Evolutionary conservation across 2,329 filamentous ascomycete species (phyloP), one percentile per base, ranked within the genome.

Genomic region (Laburnicola sp.): DNA sequence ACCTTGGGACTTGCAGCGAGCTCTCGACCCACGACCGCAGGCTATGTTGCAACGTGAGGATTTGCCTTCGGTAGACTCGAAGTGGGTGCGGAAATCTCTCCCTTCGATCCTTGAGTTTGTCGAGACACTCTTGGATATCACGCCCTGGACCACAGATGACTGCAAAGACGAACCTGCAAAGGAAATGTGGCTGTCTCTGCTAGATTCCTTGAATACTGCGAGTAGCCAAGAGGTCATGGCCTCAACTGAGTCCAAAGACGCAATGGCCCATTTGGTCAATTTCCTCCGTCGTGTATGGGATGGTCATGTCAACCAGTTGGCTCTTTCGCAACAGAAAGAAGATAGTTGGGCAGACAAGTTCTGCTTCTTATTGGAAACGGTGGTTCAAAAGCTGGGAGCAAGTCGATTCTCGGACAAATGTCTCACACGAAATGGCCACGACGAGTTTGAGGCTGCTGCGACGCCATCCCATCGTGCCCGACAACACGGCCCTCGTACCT

Each of bases 171-270:
- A 71, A 30, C 72, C 80, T 2, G 76, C 87, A 6, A 80, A 85
- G 7, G 76, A 74, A 6, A 76, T 89, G 32, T 89, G 86, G 86
- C 70, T 76, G 26, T 77, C 81, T 1, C 76, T 91, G 9, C 77
- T 89, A 37, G 75, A 77, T 3, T 82, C 86, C 1, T 76, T 91
- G 25, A 81, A 85, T 2, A 81, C 82, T 42, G 88, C 88, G 34
- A 86, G 86, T 23, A 82, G 80, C 36, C 96, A 96, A 72, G 94
- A 99, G 72, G 87, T 99, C 61, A 96, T 93, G 63, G 86, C 92
- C 5, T 91, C 91, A 0, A 82, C 82, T 9, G 93, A 97, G 54
- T 89, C 91, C 1, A 88, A 89, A 65, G 82, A 85, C 54, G 93
- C 92, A 51, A 81, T 96, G 54, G 86, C 88, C 22, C 80, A 84